Evolutionary conservation across 1,139 yeast genomes (phyloP).

Genomic region (Wickerhamiella infanticola): DNA sequence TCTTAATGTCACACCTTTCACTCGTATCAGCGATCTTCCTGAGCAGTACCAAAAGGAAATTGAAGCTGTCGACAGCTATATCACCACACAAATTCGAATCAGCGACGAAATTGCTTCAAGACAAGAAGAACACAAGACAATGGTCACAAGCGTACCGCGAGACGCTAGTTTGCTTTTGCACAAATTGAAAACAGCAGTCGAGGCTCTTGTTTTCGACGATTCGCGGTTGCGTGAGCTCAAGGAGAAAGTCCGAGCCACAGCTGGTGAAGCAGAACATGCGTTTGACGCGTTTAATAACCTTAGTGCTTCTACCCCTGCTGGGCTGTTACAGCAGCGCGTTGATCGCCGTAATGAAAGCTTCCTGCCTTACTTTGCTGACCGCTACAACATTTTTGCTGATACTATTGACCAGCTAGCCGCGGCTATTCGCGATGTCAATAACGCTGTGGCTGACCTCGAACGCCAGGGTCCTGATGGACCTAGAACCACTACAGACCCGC

Average conservation of each 20-base stretch:
- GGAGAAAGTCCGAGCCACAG: slow-evolving; percentile 28
- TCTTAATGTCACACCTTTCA: slow-evolving; percentile 57
- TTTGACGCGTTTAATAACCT: slow-evolving; percentile 51
- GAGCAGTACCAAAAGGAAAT: slow-evolving; percentile 57
- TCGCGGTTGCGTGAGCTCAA: slow-evolving; percentile 35
- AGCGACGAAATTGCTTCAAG: slow-evolving; percentile 64
- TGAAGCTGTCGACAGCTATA: slow-evolving; percentile 69
- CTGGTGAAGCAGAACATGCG: slow-evolving; percentile 47
- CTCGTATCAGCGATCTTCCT: slow-evolving; percentile 78
- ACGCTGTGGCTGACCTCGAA: slow-evolving; percentile 59
- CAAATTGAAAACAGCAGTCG: slow-evolving; percentile 48
- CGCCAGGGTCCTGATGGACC: slow-evolving; percentile 35
- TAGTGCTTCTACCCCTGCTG: slow-evolving; percentile 30
- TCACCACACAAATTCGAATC: slow-evolving; percentile 66
- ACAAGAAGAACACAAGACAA: slow-evolving; percentile 45
- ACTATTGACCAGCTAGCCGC: slow-evolving; percentile 55
- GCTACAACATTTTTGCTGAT: slow-evolving; percentile 35
- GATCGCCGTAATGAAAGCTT: slow-evolving; percentile 27
- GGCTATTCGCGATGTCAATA: slow-evolving; percentile 42
- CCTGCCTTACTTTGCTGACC: slow-evolving; percentile 38
- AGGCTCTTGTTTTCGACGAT: slow-evolving; percentile 53
- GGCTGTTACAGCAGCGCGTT: slow-evolving; percentile 8
- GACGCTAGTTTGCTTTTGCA: slow-evolving; percentile 61
- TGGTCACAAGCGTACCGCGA: slow-evolving; percentile 67
- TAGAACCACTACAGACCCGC: slow-evolving; percentile 19